Conservation (phyloP, 345 rosid species). For the Jatropha curcas region DNA sequence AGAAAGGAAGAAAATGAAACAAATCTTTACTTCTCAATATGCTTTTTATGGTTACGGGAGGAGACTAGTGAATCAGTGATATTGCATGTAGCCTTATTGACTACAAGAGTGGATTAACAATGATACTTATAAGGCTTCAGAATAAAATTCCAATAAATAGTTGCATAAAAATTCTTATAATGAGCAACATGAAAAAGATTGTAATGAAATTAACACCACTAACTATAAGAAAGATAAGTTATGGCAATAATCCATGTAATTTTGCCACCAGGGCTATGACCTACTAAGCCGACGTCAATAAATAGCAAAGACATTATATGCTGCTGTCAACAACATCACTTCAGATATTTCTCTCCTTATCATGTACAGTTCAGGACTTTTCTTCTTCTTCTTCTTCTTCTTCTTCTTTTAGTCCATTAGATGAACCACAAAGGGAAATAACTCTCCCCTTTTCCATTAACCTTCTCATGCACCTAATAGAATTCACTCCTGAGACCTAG, state of each 20-base stretch:
- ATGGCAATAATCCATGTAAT: background rate
- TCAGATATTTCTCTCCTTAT: background rate
- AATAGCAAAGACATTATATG: background rate
- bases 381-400: too few relatives aligned
- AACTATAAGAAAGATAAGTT: background rate
- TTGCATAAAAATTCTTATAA: background rate
- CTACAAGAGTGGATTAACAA: too few relatives aligned
- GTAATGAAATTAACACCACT: background rate
- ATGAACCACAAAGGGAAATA: background rate
- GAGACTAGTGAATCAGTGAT: background rate
- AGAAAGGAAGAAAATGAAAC: background rate
- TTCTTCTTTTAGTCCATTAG: background rate
- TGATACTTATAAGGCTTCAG: too few relatives aligned
- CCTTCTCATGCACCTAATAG: background rate
- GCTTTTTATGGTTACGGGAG: background rate
- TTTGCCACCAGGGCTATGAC: background rate
- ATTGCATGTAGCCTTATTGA: too few relatives aligned
- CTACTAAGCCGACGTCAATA: background rate
- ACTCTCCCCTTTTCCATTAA: background rate
- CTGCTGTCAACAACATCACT: background rate
- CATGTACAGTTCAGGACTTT: background rate
- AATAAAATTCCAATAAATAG: too few relatives aligned
- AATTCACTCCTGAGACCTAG: background rate
- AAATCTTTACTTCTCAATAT: background rate
- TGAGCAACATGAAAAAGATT: background rate